Conservation (phyloP, 176 grass and related monocot species). For the Rhynchospora tenuis region DNA sequence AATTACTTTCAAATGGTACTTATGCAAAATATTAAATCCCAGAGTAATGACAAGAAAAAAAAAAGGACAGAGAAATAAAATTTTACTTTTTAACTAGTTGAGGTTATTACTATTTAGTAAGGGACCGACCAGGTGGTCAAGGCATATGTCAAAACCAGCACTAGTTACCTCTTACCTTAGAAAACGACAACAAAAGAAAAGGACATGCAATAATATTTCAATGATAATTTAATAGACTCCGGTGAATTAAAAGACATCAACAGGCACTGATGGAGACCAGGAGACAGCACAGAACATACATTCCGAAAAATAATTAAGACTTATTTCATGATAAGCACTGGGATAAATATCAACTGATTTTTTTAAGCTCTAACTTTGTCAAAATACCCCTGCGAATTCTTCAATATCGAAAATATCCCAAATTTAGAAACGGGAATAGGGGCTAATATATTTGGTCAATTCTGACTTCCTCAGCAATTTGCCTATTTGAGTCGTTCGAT, state of each 20-base stretch:
- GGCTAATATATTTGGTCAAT: no score
- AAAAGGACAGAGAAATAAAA: no score
- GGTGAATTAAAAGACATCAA: background rate
- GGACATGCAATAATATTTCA: constrained; percentile 6
- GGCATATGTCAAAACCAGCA: constrained; percentile 1
- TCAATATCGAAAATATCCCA: background rate
- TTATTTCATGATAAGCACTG: background rate
- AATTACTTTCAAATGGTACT: no score
- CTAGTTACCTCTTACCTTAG: background rate
- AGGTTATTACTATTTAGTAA: background rate
- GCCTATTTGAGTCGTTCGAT: no score
- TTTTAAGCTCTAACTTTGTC: background rate
- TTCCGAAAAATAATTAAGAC: background rate
- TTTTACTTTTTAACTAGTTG: background rate
- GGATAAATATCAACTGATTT: background rate
- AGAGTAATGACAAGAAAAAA: no score
- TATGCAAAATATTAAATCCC: no score
- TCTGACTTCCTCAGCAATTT: no score
- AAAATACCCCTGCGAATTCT: background rate
- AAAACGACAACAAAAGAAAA: constrained; percentile 11
- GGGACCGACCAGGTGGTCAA: background rate
- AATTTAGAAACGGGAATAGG: background rate
- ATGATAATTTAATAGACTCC: constrained; percentile 13
- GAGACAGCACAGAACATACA: background rate
- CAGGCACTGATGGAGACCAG: background rate